Percentiles rank a stretch among this genome's conserved stretches.
These are phyloP conservation scores for Podospora comata DNA, from an alignment of 495 filamentous ascomycete genomes.

Conservation along the genomic window DNA sequence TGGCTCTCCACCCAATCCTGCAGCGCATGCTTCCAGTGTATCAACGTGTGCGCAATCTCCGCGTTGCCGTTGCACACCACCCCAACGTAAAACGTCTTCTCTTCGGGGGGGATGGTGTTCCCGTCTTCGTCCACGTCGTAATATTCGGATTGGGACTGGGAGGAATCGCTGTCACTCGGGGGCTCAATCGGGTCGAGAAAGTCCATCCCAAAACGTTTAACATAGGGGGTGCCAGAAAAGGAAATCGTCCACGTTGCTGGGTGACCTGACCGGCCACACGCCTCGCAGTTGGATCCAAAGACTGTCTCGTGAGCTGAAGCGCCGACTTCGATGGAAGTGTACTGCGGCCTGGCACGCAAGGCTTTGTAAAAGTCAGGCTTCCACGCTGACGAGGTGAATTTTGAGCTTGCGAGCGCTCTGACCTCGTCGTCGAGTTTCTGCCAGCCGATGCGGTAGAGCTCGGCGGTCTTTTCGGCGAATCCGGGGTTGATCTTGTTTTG, in stretches of 20 bases:
- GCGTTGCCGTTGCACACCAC: constrained; percentile 63
- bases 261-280: constrained; percentile 59
- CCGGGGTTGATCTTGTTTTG: constrained; percentile 68
- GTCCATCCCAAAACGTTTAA: constrained; percentile 47
- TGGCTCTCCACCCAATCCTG: constrained; percentile 66
- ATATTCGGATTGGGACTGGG: constrained; percentile 37
- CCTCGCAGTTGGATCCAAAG: constrained; percentile 59
- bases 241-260: constrained; percentile 45
- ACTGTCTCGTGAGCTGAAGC: constrained; percentile 24
- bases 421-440: constrained; percentile 72
- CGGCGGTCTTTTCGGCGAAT: constrained; percentile 55
- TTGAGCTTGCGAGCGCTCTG: constrained; percentile 62
- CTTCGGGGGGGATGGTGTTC: constrained; percentile 34
- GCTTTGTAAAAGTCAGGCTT: constrained; percentile 60
- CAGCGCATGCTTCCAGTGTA: constrained; percentile 73
- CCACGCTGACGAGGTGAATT: constrained; percentile 74
- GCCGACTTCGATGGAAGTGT: constrained; percentile 27
- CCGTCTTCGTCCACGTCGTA: constrained; percentile 40
- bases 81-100: constrained; percentile 41
- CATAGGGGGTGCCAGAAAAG: constrained; percentile 68
- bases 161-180: neutral
- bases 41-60: constrained; percentile 62
- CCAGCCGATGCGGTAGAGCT: constrained; percentile 69
- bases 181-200: constrained; percentile 59
- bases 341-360: constrained; percentile 60